Conservation (phyloP, 352 stramenopile genomes). For the Plasmopara viticola region DNA sequence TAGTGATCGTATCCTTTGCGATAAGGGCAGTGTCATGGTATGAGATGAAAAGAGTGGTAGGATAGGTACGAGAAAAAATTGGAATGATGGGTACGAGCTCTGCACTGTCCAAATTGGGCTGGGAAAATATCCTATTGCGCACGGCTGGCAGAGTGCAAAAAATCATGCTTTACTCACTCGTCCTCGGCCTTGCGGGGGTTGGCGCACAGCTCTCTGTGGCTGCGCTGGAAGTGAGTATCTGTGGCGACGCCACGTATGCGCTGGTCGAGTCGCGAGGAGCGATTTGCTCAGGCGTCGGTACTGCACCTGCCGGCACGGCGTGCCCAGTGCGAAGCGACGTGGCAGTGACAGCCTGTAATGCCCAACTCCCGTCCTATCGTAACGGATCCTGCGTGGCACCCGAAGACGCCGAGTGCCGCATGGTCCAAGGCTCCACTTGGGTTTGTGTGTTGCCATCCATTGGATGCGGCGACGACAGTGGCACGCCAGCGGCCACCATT, state of each 20-base stretch:
- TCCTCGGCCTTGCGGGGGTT: conserved; percentile 10
- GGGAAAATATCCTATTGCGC: no score
- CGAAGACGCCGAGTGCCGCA: conserved; percentile 39
- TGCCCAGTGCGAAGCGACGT: conserved; percentile 44
- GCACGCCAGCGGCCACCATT: conserved; percentile 1
- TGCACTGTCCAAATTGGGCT: no score
- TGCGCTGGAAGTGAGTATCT: conserved; percentile 33
- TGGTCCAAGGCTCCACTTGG: conserved; percentile 29
- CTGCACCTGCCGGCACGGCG: conserved; percentile 25
- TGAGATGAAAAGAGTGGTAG: no score
- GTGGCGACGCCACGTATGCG: conserved; percentile 38
- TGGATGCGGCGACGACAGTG: conserved; percentile 12
- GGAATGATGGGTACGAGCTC: no score
- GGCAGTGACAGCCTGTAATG: conserved; percentile 33
- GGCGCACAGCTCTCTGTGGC: background rate
- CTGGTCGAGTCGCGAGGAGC: conserved; percentile 15
- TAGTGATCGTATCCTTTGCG: no score
- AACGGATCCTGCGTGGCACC: conserved; percentile 26
- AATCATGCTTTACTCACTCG: conserved; percentile 9
- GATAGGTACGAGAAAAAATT: no score
- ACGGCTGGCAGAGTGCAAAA: background rate
- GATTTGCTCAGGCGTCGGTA: conserved; percentile 14
- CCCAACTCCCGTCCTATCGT: conserved; percentile 34
- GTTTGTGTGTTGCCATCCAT: conserved; percentile 34
- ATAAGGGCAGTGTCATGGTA: no score